Percentiles rank a stretch among this genome's conserved stretches.
phyloP scores from a whole-genome alignment of 805 yeast species.

The Cyberlindnera xylosilytica region DNA sequence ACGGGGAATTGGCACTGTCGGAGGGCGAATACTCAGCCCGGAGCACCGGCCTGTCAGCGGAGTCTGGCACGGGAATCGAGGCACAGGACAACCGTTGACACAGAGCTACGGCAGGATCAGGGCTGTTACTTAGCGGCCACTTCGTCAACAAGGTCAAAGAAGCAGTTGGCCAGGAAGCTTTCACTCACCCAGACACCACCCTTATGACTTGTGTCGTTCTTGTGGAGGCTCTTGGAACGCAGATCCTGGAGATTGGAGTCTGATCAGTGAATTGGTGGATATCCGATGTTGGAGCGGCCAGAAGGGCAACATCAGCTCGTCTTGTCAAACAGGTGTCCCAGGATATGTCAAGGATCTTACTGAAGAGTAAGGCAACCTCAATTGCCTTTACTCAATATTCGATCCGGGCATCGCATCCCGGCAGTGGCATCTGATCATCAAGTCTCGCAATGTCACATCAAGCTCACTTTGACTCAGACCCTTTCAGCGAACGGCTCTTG shows the following conservation, averaged over 20 bases:
- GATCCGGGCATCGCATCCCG: slow-evolving; percentile 14
- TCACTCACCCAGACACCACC: slow-evolving; percentile 6
- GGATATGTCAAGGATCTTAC: slow-evolving; percentile 2
- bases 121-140: not conserved
- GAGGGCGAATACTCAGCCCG: not conserved
- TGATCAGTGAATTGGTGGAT: too few species aligned
- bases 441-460: slow-evolving; percentile 5
- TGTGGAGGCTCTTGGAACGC: not conserved
- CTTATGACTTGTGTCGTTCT: not conserved
- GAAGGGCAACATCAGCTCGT: too few species aligned
- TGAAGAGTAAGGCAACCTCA: not conserved
- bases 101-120: too few species aligned
- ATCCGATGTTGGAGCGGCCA: too few species aligned
- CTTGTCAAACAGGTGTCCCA: not conserved
- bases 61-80: not conserved
- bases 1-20: not conserved
- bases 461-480: not conserved
- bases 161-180: not conserved
- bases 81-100: too few species aligned
- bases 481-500: not conserved
- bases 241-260: not conserved
- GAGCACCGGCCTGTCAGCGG: not conserved
- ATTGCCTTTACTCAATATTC: not conserved
- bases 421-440: slow-evolving; percentile 4
- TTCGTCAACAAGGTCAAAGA: not conserved